phyloP scores from a whole-genome alignment of 2,329 filamentous ascomycete species.

The Penicillium paneum region DNA sequence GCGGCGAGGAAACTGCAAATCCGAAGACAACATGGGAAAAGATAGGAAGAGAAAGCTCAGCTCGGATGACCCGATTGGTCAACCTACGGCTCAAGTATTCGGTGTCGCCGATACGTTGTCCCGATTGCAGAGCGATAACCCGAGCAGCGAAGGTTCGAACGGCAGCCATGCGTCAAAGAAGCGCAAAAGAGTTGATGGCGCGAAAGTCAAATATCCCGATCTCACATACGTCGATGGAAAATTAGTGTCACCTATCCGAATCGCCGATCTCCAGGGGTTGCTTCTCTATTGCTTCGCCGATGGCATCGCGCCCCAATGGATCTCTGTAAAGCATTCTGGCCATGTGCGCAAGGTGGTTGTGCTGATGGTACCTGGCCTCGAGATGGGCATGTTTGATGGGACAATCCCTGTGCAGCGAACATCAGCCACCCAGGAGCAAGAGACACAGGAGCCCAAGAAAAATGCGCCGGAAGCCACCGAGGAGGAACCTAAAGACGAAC shows the following conservation, averaged over 20 bases:
- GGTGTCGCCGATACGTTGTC: conserved; percentile 35
- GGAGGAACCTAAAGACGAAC: conserved; percentile 17
- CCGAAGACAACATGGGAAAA: conserved; percentile 20
- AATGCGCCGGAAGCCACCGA: conserved; percentile 17
- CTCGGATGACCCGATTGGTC: conserved; percentile 24
- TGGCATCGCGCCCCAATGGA: conserved; percentile 61
- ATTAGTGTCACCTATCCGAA: conserved; percentile 54
- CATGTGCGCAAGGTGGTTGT: conserved; percentile 72
- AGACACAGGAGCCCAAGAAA: conserved; percentile 13
- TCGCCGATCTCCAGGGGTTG: conserved; percentile 57
- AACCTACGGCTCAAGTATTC: conserved; percentile 19
- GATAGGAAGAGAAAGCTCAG: conserved; percentile 37
- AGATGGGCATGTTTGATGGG: conserved; percentile 81
- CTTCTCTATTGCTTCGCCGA: conserved; percentile 62
- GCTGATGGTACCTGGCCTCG: conserved; percentile 87
- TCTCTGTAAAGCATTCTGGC: conserved; percentile 56
- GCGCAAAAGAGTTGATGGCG: conserved; percentile 36
- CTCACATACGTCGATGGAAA: conserved; percentile 55
- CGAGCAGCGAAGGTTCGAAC: conserved; percentile 3
- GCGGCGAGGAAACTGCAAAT: not conserved
- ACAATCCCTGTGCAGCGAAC: conserved; percentile 43
- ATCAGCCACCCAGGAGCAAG: conserved; percentile 2
- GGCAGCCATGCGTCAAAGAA: conserved; percentile 17
- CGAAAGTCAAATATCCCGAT: conserved; percentile 51
- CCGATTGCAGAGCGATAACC: conserved; percentile 24